These are phyloP conservation scores for Dioszegia crocea DNA, from an alignment of 768 basidiomycete genomes.

Conservation along the genomic window DNA sequence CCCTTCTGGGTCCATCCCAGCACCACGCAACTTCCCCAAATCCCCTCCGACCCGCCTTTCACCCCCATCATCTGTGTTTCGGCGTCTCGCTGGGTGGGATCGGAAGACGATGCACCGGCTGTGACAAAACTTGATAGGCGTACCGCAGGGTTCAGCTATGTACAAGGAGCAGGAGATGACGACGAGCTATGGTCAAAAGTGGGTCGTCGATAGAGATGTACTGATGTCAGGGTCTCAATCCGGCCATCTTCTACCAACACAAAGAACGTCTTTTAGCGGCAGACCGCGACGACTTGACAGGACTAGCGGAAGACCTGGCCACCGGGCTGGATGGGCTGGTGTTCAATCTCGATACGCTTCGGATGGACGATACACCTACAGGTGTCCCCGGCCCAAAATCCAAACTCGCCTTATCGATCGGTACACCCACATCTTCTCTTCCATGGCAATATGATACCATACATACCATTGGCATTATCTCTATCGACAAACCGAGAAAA, in stretches of 20 bases:
- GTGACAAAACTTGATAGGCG: constrained; percentile 38
- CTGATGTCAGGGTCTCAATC: constrained; percentile 64
- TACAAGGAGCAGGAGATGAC: constrained; percentile 93
- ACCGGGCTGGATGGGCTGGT: neutral
- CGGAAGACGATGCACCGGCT: constrained; percentile 44
- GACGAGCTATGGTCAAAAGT: constrained; percentile 86
- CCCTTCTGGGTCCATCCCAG: constrained; percentile 85
- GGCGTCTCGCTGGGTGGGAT: constrained; percentile 66
- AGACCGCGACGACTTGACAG: constrained; percentile 56
- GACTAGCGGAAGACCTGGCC: constrained; percentile 43
- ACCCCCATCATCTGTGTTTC: constrained; percentile 75
- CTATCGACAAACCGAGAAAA: constrained; percentile 14
- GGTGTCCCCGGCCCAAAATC: constrained; percentile 3
- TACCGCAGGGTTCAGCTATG: constrained; percentile 72
- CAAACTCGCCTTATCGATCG: constrained; percentile 24
- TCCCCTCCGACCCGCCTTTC: constrained; percentile 33
- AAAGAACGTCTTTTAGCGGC: constrained; percentile 55
- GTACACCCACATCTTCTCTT: constrained; percentile 7
- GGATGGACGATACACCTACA: constrained; percentile 2
- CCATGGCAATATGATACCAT: neutral
- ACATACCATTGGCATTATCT: constrained; percentile 11
- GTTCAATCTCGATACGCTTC: constrained; percentile 3
- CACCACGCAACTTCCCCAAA: constrained; percentile 56
- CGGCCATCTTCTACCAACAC: constrained; percentile 67
- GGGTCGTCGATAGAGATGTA: constrained; percentile 19